These are phyloP conservation scores for Neurospora sp. DNA, from an alignment of 495 filamentous ascomycete species.

Conservation along the genomic window DNA sequence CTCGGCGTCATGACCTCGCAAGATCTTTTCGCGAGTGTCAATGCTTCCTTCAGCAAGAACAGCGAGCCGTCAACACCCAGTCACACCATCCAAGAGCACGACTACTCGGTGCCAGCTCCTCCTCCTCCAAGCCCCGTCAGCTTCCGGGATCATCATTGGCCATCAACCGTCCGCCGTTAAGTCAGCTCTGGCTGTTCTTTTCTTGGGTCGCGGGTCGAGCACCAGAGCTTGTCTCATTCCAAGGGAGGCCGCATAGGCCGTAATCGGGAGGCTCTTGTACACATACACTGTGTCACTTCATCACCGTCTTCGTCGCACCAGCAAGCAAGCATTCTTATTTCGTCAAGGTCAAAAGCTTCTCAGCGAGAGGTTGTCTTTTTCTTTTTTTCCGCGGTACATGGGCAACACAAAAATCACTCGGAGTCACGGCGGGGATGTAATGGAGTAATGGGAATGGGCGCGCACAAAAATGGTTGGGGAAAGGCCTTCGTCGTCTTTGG, in stretches of 20 bases:
- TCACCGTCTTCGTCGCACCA: neutral
- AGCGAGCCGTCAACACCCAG: conserved; percentile 27
- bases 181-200: neutral
- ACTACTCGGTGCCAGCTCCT: conserved; percentile 40
- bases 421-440: neutral
- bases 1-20: conserved; percentile 27
- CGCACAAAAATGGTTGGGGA: neutral
- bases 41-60: conserved; percentile 32
- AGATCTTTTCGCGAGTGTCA: conserved; percentile 38
- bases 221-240: neutral
- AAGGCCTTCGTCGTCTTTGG: neutral
- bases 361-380: neutral
- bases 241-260: neutral
- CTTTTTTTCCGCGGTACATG: neutral
- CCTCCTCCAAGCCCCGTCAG: conserved; percentile 40
- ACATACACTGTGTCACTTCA: neutral
- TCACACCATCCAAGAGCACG: conserved; percentile 36
- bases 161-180: conserved; percentile 18
- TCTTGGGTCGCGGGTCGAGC: neutral
- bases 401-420: neutral
- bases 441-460: neutral
- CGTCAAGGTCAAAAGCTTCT: neutral
- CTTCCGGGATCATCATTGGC: conserved; percentile 37
- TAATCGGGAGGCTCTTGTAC: neutral
- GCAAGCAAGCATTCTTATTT: neutral